phyloP scores from a whole-genome alignment of 2,329 filamentous ascomycete genomes.

The Aspergillus hiratsukae region DNA sequence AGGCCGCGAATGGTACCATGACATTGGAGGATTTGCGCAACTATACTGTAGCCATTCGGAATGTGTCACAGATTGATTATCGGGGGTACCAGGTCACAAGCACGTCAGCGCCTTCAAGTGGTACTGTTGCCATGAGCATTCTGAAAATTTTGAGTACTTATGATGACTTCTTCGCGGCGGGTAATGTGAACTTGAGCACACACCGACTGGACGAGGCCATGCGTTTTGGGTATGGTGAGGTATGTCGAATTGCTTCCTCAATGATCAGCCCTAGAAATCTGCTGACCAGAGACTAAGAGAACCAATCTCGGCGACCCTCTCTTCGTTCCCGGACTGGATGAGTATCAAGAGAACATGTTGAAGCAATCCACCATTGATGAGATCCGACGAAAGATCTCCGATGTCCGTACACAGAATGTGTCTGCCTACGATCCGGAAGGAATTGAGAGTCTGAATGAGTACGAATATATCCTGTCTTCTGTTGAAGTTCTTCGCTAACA shows the following conservation, averaged over 20 bases:
- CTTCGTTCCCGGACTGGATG: constrained; percentile 61
- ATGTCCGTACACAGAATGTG: constrained; percentile 66
- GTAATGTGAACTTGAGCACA: constrained; percentile 61
- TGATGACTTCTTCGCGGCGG: constrained; percentile 54
- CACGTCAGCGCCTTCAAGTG: constrained; percentile 69
- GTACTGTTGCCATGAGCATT: constrained; percentile 67
- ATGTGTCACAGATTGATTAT: constrained; percentile 61
- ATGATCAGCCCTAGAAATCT: background rate
- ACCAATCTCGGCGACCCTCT: constrained; percentile 76
- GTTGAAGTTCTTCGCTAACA: background rate
- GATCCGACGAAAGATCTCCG: constrained; percentile 65
- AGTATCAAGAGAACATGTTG: constrained; percentile 66
- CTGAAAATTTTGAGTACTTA: constrained; percentile 84
- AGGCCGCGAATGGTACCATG: constrained; percentile 74
- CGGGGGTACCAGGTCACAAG: constrained; percentile 65
- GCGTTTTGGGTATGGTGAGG: constrained; percentile 75
- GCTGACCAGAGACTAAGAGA: constrained; percentile 46
- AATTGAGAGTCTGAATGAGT: constrained; percentile 62
- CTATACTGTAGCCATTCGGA: constrained; percentile 65
- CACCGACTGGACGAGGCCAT: constrained; percentile 86
- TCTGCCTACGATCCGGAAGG: constrained; percentile 67
- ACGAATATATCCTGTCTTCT: constrained; percentile 12
- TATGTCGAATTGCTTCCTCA: constrained; percentile 11
- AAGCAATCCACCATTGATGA: constrained; percentile 53
- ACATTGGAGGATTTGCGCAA: constrained; percentile 70